phyloP scores from a whole-genome alignment of 306 rosid species.

The Albizia julibrissin region DNA sequence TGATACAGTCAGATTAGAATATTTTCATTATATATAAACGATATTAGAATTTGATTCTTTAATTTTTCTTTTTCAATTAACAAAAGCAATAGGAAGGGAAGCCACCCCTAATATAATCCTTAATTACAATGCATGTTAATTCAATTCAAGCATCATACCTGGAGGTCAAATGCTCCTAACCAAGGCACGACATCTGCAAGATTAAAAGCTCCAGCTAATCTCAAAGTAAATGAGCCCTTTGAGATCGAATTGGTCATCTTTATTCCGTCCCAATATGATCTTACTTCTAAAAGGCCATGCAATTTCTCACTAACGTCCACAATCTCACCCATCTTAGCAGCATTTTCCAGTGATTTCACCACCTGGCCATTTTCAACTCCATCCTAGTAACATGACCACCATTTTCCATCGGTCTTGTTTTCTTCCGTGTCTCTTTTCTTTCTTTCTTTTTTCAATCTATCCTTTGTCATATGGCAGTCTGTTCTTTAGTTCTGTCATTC shows the following conservation, averaged over 20 bases:
- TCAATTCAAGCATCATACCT: not conserved
- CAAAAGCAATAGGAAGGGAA: too few relatives aligned
- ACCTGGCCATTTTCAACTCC: not conserved
- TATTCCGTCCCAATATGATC: not conserved
- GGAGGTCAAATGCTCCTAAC: not conserved
- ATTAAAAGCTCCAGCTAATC: not conserved
- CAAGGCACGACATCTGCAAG: not conserved
- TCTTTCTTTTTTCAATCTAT: too few relatives aligned
- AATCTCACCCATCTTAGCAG: not conserved
- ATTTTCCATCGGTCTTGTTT: too few relatives aligned
- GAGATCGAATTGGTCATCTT: not conserved
- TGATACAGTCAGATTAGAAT: not conserved
- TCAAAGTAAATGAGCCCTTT: not conserved
- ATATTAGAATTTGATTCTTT: too few relatives aligned
- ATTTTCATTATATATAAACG: too few relatives aligned
- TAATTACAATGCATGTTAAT: too few relatives aligned
- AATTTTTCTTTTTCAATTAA: too few relatives aligned
- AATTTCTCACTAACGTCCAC: not conserved
- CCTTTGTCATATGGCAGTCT: too few relatives aligned
- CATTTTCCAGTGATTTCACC: not conserved
- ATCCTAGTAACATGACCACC: slow-evolving; percentile 7
- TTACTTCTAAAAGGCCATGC: not conserved
- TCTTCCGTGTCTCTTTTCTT: too few relatives aligned
- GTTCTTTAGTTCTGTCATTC: too few relatives aligned
- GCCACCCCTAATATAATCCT: too few relatives aligned